Percentiles rank a stretch among this genome's conserved stretches.
phyloP scores from a whole-genome alignment of 2,329 filamentous ascomycete species.

The Metarhizium anisopliae region DNA sequence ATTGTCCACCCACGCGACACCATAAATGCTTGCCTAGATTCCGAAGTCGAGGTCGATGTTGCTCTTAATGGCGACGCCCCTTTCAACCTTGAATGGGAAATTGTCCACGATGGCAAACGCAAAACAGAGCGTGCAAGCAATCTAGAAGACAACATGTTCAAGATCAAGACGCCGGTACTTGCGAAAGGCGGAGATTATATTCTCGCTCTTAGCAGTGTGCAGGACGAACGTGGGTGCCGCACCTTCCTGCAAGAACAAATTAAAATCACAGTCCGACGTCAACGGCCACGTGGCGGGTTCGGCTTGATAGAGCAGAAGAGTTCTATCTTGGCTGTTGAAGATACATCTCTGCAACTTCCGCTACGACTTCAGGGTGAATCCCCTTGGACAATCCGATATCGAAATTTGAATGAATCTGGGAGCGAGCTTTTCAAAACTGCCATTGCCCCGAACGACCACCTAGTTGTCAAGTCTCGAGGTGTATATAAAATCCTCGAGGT shows the following conservation, averaged over 20 bases:
- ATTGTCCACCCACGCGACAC: constrained; percentile 45
- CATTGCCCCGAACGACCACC: constrained; percentile 53
- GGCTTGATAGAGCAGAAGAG: constrained; percentile 76
- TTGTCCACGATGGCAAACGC: constrained; percentile 81
- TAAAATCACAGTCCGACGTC: constrained; percentile 78
- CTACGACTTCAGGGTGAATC: constrained; percentile 76
- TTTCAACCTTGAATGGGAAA: constrained; percentile 84
- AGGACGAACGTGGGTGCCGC: constrained; percentile 79
- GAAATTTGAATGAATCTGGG: constrained; percentile 50
- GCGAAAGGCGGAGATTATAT: constrained; percentile 83
- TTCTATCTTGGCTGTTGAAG: constrained; percentile 66
- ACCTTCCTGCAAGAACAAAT: constrained; percentile 76
- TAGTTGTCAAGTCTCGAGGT: constrained; percentile 59
- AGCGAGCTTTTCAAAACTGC: constrained; percentile 39
- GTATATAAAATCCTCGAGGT: constrained; percentile 74
- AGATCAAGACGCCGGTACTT: constrained; percentile 67
- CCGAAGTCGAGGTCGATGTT: constrained; percentile 67
- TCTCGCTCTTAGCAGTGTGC: constrained; percentile 74
- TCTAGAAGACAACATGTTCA: constrained; percentile 55
- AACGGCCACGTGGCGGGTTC: constrained; percentile 80
- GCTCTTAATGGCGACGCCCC: constrained; percentile 73
- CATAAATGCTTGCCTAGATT: constrained; percentile 71
- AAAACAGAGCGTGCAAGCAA: constrained; percentile 56
- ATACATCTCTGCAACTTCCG: constrained; percentile 64
- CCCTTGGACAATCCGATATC: constrained; percentile 75